phyloP scores from a whole-genome alignment of 2,329 filamentous ascomycete species.

The Didymella exigua region DNA sequence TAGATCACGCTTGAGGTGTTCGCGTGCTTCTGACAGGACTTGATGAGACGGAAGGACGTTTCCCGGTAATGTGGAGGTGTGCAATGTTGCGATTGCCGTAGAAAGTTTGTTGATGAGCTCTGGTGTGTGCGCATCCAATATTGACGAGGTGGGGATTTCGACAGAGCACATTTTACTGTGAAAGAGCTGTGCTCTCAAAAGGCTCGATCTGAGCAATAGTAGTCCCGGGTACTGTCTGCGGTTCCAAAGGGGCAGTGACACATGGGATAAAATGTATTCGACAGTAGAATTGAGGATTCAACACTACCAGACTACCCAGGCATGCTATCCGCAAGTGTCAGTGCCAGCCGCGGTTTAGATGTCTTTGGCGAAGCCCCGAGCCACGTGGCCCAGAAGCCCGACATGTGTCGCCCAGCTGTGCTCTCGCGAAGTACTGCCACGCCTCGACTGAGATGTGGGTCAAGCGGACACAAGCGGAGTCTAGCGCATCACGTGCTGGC shows the following conservation, averaged over 20 bases:
- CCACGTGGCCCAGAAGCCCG: not conserved
- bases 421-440: conserved; percentile 16
- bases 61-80: conserved; percentile 23
- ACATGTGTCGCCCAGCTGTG: not conserved
- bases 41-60: conserved; percentile 45
- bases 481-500: conserved; percentile 32
- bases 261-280: not conserved
- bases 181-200: not conserved
- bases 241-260: not conserved
- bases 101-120: conserved; percentile 28
- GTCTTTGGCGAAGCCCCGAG: not conserved
- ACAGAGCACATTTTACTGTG: not conserved
- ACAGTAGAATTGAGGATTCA: not conserved
- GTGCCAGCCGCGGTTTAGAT: not conserved
- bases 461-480: not conserved
- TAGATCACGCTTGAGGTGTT: conserved; percentile 46
- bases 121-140: conserved; percentile 21
- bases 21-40: conserved; percentile 39
- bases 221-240: too few species aligned
- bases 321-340: not conserved
- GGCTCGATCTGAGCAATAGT: not conserved
- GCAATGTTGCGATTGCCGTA: conserved; percentile 32
- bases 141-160: not conserved
- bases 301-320: not conserved
- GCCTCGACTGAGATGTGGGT: conserved; percentile 3